phyloP scores from a whole-genome alignment of 2,329 filamentous ascomycete genomes.

The Coniochaeta sp. region DNA sequence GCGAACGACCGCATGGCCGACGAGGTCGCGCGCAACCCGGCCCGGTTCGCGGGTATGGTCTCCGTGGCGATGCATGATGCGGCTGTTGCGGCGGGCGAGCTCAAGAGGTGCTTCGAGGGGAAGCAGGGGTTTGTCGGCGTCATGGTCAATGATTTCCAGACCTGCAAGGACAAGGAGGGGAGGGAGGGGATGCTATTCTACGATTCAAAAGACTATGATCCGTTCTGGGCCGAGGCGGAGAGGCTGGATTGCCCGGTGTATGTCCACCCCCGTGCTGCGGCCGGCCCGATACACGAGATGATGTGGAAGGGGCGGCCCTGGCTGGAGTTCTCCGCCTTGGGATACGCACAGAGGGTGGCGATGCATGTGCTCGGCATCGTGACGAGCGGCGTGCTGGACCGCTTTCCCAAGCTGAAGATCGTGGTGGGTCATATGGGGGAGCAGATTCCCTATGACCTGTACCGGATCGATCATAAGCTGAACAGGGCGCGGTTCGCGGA shows the following conservation, averaged over 20 bases:
- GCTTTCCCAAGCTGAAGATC: constrained; percentile 27
- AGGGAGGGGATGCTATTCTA: constrained; percentile 57
- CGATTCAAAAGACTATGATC: constrained; percentile 51
- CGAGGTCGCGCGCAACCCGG: constrained; percentile 10
- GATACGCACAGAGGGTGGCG: constrained; percentile 21
- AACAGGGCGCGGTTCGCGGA: constrained; percentile 13
- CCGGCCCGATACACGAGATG: constrained; percentile 25
- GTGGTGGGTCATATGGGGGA: constrained; percentile 33
- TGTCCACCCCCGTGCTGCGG: constrained; percentile 53
- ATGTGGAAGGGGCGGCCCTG: constrained; percentile 15
- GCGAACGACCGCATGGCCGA: constrained; percentile 12
- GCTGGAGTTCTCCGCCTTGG: constrained; percentile 11
- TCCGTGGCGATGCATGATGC: constrained; percentile 14
- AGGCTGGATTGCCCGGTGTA: constrained; percentile 59
- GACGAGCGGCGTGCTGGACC: constrained; percentile 25
- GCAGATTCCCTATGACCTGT: constrained; percentile 17
- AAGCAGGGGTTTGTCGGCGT: constrained; percentile 55
- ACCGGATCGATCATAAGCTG: constrained; percentile 17
- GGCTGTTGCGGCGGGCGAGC: constrained; percentile 25
- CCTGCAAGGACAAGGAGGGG: constrained; percentile 29
- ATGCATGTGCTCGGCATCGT: constrained; percentile 27
- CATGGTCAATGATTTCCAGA: constrained; percentile 55
- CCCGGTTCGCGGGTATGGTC: constrained; percentile 11
- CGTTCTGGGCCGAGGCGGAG: constrained; percentile 50
- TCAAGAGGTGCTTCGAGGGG: constrained; percentile 41